Base-by-base conservation (phyloP, 2,329 filamentous ascomycete genomes). In the Sporothrix variecibatus region DNA sequence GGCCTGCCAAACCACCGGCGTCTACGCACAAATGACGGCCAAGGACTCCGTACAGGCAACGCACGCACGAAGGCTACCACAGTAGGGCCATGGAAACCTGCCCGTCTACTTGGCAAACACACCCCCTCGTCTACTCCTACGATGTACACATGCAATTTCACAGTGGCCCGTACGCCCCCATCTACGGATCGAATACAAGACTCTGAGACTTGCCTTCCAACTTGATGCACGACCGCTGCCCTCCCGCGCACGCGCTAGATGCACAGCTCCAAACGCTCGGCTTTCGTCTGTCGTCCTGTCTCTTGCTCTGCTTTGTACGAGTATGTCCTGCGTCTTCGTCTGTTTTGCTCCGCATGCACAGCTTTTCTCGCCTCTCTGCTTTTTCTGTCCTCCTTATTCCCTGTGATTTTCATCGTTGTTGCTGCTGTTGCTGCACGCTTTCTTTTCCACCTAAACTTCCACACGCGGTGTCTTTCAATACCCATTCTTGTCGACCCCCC, bases 251-350 rank as follows among this genome's bases (percentile, higher is more conserved):
- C 58, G 40, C 58, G 46, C 58, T 38, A 65, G 56, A 72, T 34
- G 56, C 4, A 38, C 40, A 34, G 28, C 56, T 64, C 56, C 70
- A 64, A 56, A 64, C 70, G 28, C 58, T 72, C 69, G 38, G 69
- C 70, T 53, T 51, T 72, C 49, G 60, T 60, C 46, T 46, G 43
- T 46, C 60, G 49, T 51, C n/a, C 40, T 72, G 60, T 56, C 12
- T 72, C 38, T 67, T 31, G 23, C 28, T 65, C 15, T 34, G 9
- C 8, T n/a, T 34, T 56, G 49, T 70, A 53, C 67, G 49, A 70
- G 49, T 38, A 70, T 46, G 69, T 31, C 12, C 60, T 62, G 31
- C 31, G 34, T 46, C 40, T 4, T 43, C 51, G n/a, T 31, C 17
- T 72, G 17, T n/a, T 64, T 34, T 71, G 23, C 49, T 34, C 53